Conservation (phyloP, 495 filamentous ascomycete genomes). For the Penicillium manginii region DNA sequence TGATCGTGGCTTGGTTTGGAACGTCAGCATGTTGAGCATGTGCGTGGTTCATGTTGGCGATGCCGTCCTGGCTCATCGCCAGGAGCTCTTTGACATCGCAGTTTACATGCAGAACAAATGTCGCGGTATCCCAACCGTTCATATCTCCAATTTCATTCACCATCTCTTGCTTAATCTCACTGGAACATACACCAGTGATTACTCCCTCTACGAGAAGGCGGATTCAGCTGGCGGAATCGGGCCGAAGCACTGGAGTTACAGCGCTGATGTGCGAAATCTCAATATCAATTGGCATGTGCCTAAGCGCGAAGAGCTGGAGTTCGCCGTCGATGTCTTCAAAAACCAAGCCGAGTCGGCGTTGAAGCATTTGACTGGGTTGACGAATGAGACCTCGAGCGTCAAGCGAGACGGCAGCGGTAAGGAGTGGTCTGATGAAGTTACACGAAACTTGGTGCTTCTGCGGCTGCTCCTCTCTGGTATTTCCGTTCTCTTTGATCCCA, state of each 20-base stretch:
- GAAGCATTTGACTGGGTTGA: constrained; percentile 70
- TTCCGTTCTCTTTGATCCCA: constrained; percentile 83
- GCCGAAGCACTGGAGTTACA: constrained; percentile 78
- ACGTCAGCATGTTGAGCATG: constrained; percentile 97
- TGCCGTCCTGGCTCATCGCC: constrained; percentile 82
- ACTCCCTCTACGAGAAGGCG: constrained; percentile 77
- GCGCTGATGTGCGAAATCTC: constrained; percentile 68
- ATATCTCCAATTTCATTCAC: constrained; percentile 96
- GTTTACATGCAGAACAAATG: constrained; percentile 95
- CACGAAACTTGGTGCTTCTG: constrained; percentile 82
- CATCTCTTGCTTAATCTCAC: constrained; percentile 98
- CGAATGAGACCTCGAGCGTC: constrained; percentile 77
- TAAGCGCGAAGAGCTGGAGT: constrained; percentile 74
- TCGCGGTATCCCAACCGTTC: constrained; percentile 88
- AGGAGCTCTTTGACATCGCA: constrained; percentile 89
- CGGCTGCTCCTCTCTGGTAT: constrained; percentile 86
- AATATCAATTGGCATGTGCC: constrained; percentile 92
- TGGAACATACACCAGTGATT: constrained; percentile 89
- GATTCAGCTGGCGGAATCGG: constrained; percentile 59
- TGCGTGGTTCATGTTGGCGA: constrained; percentile 94
- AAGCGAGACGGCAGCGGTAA: constrained; percentile 95
- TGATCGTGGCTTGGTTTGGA: constrained; percentile 93
- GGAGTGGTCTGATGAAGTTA: constrained; percentile 97
- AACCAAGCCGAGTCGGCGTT: constrained; percentile 73
- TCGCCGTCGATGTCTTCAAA: constrained; percentile 86